Conservation (phyloP, 768 basidiomycete species). For the Leucosporidium creatinivorum region DNA sequence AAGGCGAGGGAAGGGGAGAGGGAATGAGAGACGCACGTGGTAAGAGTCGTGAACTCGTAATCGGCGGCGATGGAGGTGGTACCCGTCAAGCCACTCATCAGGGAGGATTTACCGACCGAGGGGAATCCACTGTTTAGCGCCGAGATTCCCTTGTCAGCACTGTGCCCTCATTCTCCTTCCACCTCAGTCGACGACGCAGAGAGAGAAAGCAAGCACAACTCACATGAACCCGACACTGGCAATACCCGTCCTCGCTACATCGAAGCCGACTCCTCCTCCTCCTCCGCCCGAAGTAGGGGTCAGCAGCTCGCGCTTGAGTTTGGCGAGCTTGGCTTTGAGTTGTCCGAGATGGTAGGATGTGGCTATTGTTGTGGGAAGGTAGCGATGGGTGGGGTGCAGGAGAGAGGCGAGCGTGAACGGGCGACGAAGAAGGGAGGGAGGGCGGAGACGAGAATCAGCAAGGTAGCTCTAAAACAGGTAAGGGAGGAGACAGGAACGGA, state of each 20-base stretch:
- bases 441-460: conserved; percentile 48
- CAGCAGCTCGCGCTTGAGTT: conserved; percentile 89
- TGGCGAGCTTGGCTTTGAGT: conserved; percentile 77
- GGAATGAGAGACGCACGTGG: conserved; percentile 13
- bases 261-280: conserved; percentile 89
- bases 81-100: conserved; percentile 89
- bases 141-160: not conserved
- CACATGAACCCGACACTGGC: conserved; percentile 72
- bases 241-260: conserved; percentile 95
- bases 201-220: conserved; percentile 41
- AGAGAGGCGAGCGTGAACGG: conserved; percentile 10
- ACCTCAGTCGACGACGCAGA: not conserved
- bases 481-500: too few relatives aligned
- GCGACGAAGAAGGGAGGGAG: too few relatives aligned
- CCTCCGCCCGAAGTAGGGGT: conserved; percentile 66
- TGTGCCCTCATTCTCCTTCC: not conserved
- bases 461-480: conserved; percentile 33
- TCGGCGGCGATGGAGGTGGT: conserved; percentile 93
- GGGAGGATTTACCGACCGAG: conserved; percentile 78
- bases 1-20: not conserved
- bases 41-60: conserved; percentile 81
- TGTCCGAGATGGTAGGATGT: conserved; percentile 28
- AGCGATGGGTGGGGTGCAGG: not conserved
- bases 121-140: conserved; percentile 49
- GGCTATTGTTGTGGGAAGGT: not conserved